Evolutionary conservation across 306 rosid species (phyloP).

Genomic region (Vachellia pachyceras): DNA sequence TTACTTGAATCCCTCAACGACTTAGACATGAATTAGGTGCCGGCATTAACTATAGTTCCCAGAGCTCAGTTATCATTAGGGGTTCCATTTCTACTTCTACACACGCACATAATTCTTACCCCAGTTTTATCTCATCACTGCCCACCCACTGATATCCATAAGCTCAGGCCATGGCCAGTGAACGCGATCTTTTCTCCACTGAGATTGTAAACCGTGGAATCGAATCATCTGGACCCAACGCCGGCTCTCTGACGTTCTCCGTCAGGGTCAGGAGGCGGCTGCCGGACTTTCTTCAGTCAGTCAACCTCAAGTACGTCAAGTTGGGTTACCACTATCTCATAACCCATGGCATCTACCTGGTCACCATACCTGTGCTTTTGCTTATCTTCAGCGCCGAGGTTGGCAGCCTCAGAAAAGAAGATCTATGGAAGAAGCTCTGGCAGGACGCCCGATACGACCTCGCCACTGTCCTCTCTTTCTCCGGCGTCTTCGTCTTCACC

Average conservation of each 20-base stretch:
- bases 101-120: background rate
- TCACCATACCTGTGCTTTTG: slow-evolving; percentile 77
- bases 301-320: slow-evolving; percentile 93
- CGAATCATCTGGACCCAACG: slow-evolving; percentile 87
- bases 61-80: slow-evolving; percentile 49
- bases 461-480: slow-evolving; percentile 75
- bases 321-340: slow-evolving; percentile 90
- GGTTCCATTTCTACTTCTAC: background rate
- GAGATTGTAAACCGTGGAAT: slow-evolving; percentile 94
- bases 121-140: background rate
- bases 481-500: slow-evolving; percentile 85
- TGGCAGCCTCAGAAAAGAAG: slow-evolving; percentile 76
- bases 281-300: slow-evolving; percentile 92
- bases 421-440: slow-evolving; percentile 90
- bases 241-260: slow-evolving; percentile 85
- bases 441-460: slow-evolving; percentile 84
- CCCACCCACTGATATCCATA: no score
- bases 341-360: slow-evolving; percentile 84
- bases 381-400: slow-evolving; percentile 91
- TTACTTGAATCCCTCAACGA: slow-evolving; percentile 72
- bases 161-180: slow-evolving; percentile 57
- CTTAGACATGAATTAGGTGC: slow-evolving; percentile 56
- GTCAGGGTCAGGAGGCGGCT: slow-evolving; percentile 81
- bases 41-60: slow-evolving; percentile 61
- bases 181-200: slow-evolving; percentile 75